Base-by-base conservation (phyloP, 805 yeast species). In the Candida boleticola region DNA sequence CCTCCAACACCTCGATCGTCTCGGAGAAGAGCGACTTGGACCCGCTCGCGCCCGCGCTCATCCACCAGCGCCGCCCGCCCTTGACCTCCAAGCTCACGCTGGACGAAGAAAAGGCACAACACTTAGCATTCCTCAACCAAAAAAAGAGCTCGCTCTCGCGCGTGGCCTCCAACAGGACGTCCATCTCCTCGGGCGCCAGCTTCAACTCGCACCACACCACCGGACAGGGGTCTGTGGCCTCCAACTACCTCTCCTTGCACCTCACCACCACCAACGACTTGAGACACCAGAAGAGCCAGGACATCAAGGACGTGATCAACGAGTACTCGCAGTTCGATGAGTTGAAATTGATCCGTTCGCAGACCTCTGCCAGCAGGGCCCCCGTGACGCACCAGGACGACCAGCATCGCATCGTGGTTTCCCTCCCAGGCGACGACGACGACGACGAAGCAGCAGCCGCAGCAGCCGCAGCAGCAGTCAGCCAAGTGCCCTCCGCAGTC, bases 261-360 rank as follows among this genome's bases (percentile, higher is more conserved):
- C 35, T 31, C 19, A 20, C 33, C 11, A 32, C n/a, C 11, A 29
- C 41, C 3, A 20, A 17, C 1, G 67, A 56, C 3, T 41, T 58
- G 30, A 46, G 68, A 14, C 13, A 19, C 6, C 17, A 42, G 43
- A 29, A 59, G 55, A 51, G 68, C 0, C 69, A 70, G 42, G 68
- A 64, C 41, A 61, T 71, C 14, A 43, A 46, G 4, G 74, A 71
- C 43, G 66, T 71, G 19, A 69, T 71, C 39, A 61, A 64, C 40
- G 75, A 71, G 46, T 71, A 68, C 46, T 77, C 82, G 2, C 76
- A 76, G 44, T 65, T 63, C 46, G 74, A 73, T 17, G 62, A 60
- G 7, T 49, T 68, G 40, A 52, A 48, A 23, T 54, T 20, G 46
- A 43, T 16, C 50, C 51, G 26, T 36, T 54, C 35, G 5, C 35